Conservation (phyloP, 2,329 filamentous ascomycete genomes). For the Mycogone perniciosa region DNA sequence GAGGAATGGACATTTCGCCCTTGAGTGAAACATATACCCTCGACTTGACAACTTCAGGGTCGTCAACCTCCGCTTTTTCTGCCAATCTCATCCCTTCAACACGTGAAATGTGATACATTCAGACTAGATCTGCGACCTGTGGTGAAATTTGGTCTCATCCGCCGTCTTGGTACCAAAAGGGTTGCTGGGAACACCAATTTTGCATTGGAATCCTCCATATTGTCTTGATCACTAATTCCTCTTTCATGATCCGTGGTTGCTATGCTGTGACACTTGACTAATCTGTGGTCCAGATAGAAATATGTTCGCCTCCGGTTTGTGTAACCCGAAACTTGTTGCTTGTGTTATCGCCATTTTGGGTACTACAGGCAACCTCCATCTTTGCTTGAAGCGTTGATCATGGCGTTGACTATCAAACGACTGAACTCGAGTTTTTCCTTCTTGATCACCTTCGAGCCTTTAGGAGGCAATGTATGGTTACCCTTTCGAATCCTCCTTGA, state of each 20-base stretch:
- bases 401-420: slow-evolving; percentile 58
- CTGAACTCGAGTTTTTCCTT: slow-evolving; percentile 61
- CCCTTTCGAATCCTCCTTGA: slow-evolving; percentile 65
- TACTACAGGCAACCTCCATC: background rate
- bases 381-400: slow-evolving; percentile 23
- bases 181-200: background rate
- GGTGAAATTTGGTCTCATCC: background rate
- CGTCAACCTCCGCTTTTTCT: background rate
- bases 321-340: background rate
- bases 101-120: background rate
- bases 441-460: slow-evolving; percentile 55
- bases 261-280: background rate
- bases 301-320: background rate
- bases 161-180: background rate
- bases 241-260: background rate
- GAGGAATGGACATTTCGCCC: background rate
- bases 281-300: background rate
- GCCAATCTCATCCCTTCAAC: background rate
- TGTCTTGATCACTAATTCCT: background rate
- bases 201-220: background rate
- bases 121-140: background rate
- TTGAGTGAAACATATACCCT: background rate
- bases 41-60: background rate
- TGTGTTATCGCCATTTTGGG: background rate
- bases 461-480: slow-evolving; percentile 24